Conservation (phyloP, 164 flowering plant genomes). For the Magnolia kwangsiensis region DNA sequence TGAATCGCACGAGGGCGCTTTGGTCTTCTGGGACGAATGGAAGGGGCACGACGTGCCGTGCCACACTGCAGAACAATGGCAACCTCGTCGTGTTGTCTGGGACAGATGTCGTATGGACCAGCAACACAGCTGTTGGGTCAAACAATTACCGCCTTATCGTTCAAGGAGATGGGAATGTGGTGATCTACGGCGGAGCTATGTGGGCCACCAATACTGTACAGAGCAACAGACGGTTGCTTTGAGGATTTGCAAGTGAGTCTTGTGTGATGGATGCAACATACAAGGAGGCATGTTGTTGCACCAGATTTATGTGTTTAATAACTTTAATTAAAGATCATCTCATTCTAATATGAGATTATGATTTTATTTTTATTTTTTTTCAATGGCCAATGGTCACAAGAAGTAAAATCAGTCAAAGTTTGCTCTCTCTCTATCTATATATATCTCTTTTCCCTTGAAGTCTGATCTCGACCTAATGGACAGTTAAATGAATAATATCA, state of each 20-base stretch:
- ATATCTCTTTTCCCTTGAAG: no score
- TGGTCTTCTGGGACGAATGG: slow-evolving; percentile 11
- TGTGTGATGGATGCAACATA: no score
- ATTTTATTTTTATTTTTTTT: no score
- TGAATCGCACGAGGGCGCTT: slow-evolving; percentile 4
- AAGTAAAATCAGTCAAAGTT: no score
- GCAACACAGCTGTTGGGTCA: slow-evolving; percentile 4
- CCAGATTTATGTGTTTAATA: no score
- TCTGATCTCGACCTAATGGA: no score
- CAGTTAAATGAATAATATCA: no score
- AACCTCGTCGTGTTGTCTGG: slow-evolving; percentile 14
- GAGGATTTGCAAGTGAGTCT: neutral
- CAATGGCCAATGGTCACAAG: no score
- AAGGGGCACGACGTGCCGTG: slow-evolving; percentile 9
- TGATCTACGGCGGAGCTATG: slow-evolving; percentile 21
- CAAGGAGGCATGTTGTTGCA: no score
- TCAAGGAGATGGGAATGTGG: slow-evolving; percentile 24
- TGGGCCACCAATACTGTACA: slow-evolving; percentile 25
- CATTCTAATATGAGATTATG: no score
- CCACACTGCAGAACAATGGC: slow-evolving; percentile 9
- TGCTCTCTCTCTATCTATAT: no score
- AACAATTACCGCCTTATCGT: slow-evolving; percentile 16
- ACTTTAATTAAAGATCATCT: no score
- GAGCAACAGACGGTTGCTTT: slow-evolving; percentile 1
- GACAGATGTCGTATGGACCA: slow-evolving; percentile 12